A percentile compares a stretch with the other conserved stretches of the same genome.
phyloP scores from a whole-genome alignment of 768 basidiomycete species.

The Pleurotus platypus region DNA sequence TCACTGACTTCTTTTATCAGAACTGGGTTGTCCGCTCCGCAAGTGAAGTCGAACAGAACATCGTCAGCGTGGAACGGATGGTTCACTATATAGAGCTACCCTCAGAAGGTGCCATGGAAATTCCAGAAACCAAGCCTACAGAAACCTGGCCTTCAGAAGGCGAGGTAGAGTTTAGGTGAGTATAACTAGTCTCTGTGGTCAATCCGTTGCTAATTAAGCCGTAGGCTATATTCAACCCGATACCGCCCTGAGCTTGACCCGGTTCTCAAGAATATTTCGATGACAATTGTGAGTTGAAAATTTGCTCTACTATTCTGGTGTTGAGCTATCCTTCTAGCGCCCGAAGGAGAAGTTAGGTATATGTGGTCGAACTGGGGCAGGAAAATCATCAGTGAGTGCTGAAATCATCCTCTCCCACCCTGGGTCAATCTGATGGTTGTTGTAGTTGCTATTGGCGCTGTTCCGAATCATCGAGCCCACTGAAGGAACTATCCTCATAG shows the following conservation, averaged over 20 bases:
- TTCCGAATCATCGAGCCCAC: slow-evolving; percentile 77
- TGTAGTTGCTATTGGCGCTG: slow-evolving; percentile 61
- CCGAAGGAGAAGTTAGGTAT: slow-evolving; percentile 89
- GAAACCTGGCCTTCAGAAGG: slow-evolving; percentile 73
- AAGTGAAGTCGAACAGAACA: slow-evolving; percentile 87
- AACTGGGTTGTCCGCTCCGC: slow-evolving; percentile 83
- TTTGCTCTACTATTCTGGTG: slow-evolving; percentile 2
- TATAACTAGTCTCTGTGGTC: slow-evolving; percentile 8
- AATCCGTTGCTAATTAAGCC: slow-evolving; percentile 6
- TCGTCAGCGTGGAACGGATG: slow-evolving; percentile 87
- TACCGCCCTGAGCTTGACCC: slow-evolving; percentile 81
- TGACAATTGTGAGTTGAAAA: slow-evolving; percentile 53
- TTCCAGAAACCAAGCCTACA: slow-evolving; percentile 52
- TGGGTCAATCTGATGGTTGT: slow-evolving; percentile 2
- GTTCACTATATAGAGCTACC: slow-evolving; percentile 73
- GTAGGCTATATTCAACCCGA: slow-evolving; percentile 65
- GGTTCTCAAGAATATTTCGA: slow-evolving; percentile 71
- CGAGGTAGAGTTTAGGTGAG: slow-evolving; percentile 67
- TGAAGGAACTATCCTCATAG: slow-evolving; percentile 65
- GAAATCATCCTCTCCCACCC: not conserved
- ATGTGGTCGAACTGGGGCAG: slow-evolving; percentile 77
- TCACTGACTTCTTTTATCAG: slow-evolving; percentile 26
- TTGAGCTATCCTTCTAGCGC: slow-evolving; percentile 36
- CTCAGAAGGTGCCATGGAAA: slow-evolving; percentile 72
- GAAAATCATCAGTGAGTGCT: slow-evolving; percentile 65